These are phyloP conservation scores for Panellus pusillus DNA, from an alignment of 768 basidiomycete genomes.

Conservation along the genomic window DNA sequence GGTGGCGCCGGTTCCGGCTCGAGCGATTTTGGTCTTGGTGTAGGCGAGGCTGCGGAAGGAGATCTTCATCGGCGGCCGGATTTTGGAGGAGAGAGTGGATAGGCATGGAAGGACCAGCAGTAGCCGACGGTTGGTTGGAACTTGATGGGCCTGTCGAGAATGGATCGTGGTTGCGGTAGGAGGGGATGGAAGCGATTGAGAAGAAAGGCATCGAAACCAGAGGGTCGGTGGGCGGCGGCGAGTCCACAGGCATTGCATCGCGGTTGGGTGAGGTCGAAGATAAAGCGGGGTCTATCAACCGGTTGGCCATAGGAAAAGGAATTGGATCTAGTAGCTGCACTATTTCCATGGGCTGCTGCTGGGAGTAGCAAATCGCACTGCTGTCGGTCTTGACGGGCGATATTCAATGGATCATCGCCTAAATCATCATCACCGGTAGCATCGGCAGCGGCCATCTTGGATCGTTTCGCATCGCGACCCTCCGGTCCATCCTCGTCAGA, in stretches of 20 bases:
- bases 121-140: neutral
- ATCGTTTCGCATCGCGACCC: slow-evolving; percentile 57
- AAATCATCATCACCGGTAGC: slow-evolving; percentile 48
- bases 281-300: slow-evolving; percentile 12
- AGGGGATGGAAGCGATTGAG: slow-evolving; percentile 45
- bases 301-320: neutral
- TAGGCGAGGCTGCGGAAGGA: slow-evolving; percentile 28
- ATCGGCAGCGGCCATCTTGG: slow-evolving; percentile 44
- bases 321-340: slow-evolving; percentile 22
- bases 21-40: slow-evolving; percentile 22
- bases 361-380: slow-evolving; percentile 53
- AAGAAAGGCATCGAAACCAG: slow-evolving; percentile 52
- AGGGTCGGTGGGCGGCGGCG: slow-evolving; percentile 28
- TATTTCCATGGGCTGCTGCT: slow-evolving; percentile 13
- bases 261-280: slow-evolving; percentile 10
- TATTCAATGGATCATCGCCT: slow-evolving; percentile 44
- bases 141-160: slow-evolving; percentile 7
- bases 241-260: slow-evolving; percentile 42
- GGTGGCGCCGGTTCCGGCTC: slow-evolving; percentile 23
- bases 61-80: slow-evolving; percentile 10
- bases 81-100: slow-evolving; percentile 12
- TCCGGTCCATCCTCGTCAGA: slow-evolving; percentile 55
- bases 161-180: neutral
- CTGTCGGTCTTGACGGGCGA: slow-evolving; percentile 32
- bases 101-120: neutral